phyloP scores from a whole-genome alignment of 2,329 filamentous ascomycete genomes.

The Alternaria consortialis region DNA sequence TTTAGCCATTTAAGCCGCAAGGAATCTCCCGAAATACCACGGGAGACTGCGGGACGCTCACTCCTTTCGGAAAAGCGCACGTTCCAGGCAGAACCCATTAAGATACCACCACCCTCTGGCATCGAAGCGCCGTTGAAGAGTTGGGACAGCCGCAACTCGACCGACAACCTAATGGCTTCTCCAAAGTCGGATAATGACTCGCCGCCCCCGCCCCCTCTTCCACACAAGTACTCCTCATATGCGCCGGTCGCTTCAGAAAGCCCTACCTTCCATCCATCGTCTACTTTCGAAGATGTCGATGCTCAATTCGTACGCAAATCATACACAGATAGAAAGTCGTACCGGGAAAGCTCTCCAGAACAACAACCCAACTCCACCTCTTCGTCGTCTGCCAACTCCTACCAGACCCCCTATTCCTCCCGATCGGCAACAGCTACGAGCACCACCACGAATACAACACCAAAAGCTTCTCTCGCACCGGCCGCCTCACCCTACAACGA shows the following conservation, averaged over 20 bases:
- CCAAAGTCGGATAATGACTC: slow-evolving; percentile 48
- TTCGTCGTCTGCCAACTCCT: slow-evolving; percentile 43
- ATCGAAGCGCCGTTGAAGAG: slow-evolving; percentile 61
- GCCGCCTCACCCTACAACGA: slow-evolving; percentile 28
- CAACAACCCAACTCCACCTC: slow-evolving; percentile 36
- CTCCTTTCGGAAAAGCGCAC: slow-evolving; percentile 47
- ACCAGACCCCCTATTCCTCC: slow-evolving; percentile 46
- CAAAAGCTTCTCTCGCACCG: slow-evolving; percentile 36
- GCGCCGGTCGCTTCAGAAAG: slow-evolving; percentile 46
- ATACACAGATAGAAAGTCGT: slow-evolving; percentile 33
- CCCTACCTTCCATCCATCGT: slow-evolving; percentile 36
- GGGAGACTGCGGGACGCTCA: slow-evolving; percentile 41
- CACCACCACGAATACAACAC: slow-evolving; percentile 40
- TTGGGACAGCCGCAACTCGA: slow-evolving; percentile 62
- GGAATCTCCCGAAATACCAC: slow-evolving; percentile 38
- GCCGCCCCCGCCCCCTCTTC: slow-evolving; percentile 44
- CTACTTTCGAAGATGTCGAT: slow-evolving; percentile 41
- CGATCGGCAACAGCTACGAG: slow-evolving; percentile 39
- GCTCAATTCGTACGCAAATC: slow-evolving; percentile 41
- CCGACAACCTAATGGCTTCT: slow-evolving; percentile 59
- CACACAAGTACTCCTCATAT: slow-evolving; percentile 46
- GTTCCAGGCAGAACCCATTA: slow-evolving; percentile 55
- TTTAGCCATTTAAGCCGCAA: slow-evolving; percentile 52
- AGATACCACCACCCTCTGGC: slow-evolving; percentile 54
- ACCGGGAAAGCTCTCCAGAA: slow-evolving; percentile 35